phyloP scores from a whole-genome alignment of 2,329 filamentous ascomycete genomes.

The Trichophaea hybrida region DNA sequence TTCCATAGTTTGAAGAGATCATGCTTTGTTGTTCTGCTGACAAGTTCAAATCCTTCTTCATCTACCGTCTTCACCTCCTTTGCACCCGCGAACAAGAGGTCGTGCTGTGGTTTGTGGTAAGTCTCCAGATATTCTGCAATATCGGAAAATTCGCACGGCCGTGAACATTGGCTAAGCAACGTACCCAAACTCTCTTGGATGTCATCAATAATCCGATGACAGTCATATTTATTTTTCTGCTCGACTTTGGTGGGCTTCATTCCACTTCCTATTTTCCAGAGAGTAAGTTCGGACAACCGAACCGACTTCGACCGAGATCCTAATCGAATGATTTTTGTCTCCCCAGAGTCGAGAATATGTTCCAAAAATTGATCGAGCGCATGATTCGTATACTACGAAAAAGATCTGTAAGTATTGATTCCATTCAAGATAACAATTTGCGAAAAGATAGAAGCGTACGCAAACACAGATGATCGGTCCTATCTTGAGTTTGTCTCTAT shows the following conservation, averaged over 20 bases:
- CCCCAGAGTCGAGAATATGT: conserved; percentile 39
- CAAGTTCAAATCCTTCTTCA: no score
- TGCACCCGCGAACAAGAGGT: no score
- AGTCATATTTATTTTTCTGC: not conserved
- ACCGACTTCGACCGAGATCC: conserved; percentile 45
- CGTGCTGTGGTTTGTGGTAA: no score
- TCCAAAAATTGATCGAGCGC: conserved; percentile 44
- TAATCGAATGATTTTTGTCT: conserved; percentile 45
- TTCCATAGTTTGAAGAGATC: no score
- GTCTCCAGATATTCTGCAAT: not conserved
- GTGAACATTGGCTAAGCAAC: not conserved
- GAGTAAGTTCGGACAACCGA: conserved; percentile 29
- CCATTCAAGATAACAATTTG: not conserved
- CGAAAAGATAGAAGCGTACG: conserved; percentile 2
- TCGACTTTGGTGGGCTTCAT: not conserved
- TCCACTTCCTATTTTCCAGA: conserved; percentile 2
- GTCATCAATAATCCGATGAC: not conserved
- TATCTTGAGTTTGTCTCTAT: conserved; percentile 32
- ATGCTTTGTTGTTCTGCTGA: no score
- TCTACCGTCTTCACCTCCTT: no score
- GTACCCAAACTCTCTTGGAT: not conserved
- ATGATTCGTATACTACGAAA: conserved; percentile 39
- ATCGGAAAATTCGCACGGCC: not conserved
- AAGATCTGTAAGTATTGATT: no score
- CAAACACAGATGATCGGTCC: conserved; percentile 40